A percentile compares a stretch with the other conserved stretches of the same genome.
Evolutionary conservation across 2,329 filamentous ascomycete genomes (phyloP).

Genomic region (Fulvia fulva): DNA sequence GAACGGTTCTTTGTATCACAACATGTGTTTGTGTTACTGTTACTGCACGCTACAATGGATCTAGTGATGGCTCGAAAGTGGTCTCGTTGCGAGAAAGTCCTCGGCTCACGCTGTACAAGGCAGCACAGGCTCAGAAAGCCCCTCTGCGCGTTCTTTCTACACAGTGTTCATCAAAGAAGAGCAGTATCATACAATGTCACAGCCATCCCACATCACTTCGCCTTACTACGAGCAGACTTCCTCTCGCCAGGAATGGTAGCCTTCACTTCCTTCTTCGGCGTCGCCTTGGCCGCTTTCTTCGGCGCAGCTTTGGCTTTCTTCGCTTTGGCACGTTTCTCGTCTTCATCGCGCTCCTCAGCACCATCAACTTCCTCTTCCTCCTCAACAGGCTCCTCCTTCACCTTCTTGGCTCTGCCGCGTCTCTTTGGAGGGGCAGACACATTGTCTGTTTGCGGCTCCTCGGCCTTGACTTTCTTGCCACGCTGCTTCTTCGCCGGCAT

Average conservation of each 20-base stretch:
- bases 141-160: neutral
- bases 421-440: conserved; percentile 8
- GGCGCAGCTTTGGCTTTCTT: conserved; percentile 12
- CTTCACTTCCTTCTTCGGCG: conserved; percentile 20
- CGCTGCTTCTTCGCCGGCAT: conserved; percentile 22
- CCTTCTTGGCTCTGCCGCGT: conserved; percentile 12
- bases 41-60: neutral
- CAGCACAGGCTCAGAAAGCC: neutral
- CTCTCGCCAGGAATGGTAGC: conserved; percentile 17
- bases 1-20: neutral
- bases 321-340: conserved; percentile 8
- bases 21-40: neutral
- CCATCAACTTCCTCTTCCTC: conserved; percentile 10
- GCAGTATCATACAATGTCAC: neutral
- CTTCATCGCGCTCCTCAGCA: conserved; percentile 12
- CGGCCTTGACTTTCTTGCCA: conserved; percentile 9
- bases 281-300: conserved; percentile 11
- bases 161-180: too few relatives aligned
- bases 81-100: neutral
- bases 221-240: conserved; percentile 21
- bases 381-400: conserved; percentile 9
- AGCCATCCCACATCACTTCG: neutral
- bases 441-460: conserved; percentile 3
- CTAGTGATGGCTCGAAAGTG: neutral
- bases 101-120: neutral